A percentile compares a stretch with the other conserved stretches of the same genome.
Conservation (phyloP, 1,284 basidiomycete genomes). For the Inonotus obliquus region DNA sequence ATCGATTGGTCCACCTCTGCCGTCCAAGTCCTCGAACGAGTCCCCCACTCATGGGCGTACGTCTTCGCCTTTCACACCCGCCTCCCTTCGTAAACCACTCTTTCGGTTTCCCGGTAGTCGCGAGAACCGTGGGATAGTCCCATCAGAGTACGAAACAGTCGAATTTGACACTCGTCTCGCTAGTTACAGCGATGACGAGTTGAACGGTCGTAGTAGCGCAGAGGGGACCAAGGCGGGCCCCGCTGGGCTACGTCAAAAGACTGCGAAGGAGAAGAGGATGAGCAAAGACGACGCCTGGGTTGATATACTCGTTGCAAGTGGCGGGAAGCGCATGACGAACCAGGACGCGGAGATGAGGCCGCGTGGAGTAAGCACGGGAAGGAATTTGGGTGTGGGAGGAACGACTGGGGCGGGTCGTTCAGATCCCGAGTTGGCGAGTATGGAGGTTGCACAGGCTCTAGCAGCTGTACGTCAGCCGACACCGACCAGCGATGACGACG, state of each 20-base stretch:
- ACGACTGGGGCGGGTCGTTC: constrained; percentile 33
- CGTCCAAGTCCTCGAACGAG: background rate
- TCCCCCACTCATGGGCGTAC: background rate
- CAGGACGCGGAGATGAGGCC: constrained; percentile 49
- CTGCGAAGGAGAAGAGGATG: constrained; percentile 48
- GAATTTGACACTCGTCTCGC: constrained; percentile 72
- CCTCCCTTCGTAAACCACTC: constrained; percentile 4
- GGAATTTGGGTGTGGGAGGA: constrained; percentile 12
- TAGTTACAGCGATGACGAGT: constrained; percentile 60
- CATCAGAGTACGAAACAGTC: constrained; percentile 63
- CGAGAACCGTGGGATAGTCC: constrained; percentile 31
- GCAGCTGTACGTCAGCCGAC: constrained; percentile 55
- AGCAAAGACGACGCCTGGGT: constrained; percentile 75
- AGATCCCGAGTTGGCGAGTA: constrained; percentile 68
- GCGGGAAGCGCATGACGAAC: constrained; percentile 50
- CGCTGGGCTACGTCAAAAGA: constrained; percentile 22
- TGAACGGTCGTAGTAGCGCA: constrained; percentile 28
- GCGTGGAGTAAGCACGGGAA: constrained; percentile 12
- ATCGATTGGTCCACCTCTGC: background rate
- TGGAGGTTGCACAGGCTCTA: constrained; percentile 67
- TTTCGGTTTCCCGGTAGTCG: constrained; percentile 17
- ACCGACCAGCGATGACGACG: constrained; percentile 33
- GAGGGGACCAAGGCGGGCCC: constrained; percentile 25
- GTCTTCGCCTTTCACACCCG: constrained; percentile 16
- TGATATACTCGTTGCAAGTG: constrained; percentile 76